phyloP scores from a whole-genome alignment of 108 stramenopile genomes.

The Schizochytrium sp. region DNA sequence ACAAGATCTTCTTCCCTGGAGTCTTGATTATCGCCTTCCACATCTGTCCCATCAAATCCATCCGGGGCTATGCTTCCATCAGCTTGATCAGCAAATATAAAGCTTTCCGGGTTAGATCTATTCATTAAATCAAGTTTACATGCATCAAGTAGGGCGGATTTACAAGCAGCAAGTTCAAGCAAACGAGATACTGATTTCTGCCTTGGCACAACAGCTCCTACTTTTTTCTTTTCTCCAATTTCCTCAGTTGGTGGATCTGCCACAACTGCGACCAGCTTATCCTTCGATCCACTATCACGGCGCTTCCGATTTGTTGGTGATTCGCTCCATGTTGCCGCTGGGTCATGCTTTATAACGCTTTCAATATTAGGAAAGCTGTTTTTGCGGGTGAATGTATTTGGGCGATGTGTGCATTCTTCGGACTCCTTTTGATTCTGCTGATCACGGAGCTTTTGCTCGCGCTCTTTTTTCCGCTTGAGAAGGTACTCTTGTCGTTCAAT shows the following conservation, averaged over 20 bases:
- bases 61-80: not conserved
- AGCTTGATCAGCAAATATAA: not conserved
- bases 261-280: not conserved
- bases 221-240: not conserved
- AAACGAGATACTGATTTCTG: not conserved
- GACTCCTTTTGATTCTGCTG: conserved; percentile 24
- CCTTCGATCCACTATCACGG: not conserved
- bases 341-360: conserved; percentile 52
- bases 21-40: too few relatives aligned
- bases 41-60: not conserved
- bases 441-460: not conserved
- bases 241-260: not conserved
- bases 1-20: not conserved
- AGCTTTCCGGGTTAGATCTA: not conserved
- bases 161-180: not conserved
- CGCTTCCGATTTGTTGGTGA: conserved; percentile 14
- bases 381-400: conserved; percentile 7
- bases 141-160: not conserved
- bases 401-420: conserved; percentile 31
- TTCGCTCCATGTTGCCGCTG: conserved; percentile 9
- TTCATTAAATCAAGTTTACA: conserved; percentile 30
- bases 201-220: not conserved
- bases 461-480: conserved; percentile 35
- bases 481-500: conserved; percentile 54
- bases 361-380: conserved; percentile 7